Base-by-base conservation (phyloP, 2,329 filamentous ascomycete species). In the Tolypocladium nubicola region DNA sequence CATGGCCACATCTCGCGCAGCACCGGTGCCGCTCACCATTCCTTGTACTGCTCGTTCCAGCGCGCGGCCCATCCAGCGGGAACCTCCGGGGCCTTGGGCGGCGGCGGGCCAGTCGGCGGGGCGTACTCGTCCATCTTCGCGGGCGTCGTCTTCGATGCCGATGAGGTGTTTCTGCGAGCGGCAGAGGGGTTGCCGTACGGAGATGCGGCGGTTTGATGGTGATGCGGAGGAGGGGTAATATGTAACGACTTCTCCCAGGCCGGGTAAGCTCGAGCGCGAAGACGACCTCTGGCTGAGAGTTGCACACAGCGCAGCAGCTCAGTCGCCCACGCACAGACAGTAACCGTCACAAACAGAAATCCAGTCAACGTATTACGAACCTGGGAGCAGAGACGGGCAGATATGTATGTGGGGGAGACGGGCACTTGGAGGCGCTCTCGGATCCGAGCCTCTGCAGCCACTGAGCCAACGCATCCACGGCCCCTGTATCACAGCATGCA, bases 41-140 rank as follows among this genome's bases (percentile, higher is more conserved):
- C 87, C 67, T 87, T 87, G 76, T 96, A 96, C 67, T 94, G 85
- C 0, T 88, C 84, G 71, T 96, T 94, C 83, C 86, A 96, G 62
- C 90, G 83, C 13, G 87, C 87, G 67, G 89, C 85, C 89, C 90
- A 97, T 65, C 91, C 91, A 37, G 71, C 66, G 56, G 74, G 74
- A 9, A 76, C 74, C 66, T 89, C 87, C 2, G 89, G 90, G 1
- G 81, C 79, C 67, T 75, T 79, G 61, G 80, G 81, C 54, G 81
- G 81, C 62, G 81, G 80, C 52, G 81, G 81, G 30, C 80, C 81
- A 30, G 73, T 54, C 2, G 81, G 81, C 55, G 80, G 73, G 56
- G 74, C 70, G 68, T 79, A 83, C 61, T 84, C 79, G 62, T 76
- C 75, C 81, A 84, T 83, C 56, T 13, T 14, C 26, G 26, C 6